Conservation (phyloP, 202 grass and related monocot genomes). For the Zizania palustris region DNA sequence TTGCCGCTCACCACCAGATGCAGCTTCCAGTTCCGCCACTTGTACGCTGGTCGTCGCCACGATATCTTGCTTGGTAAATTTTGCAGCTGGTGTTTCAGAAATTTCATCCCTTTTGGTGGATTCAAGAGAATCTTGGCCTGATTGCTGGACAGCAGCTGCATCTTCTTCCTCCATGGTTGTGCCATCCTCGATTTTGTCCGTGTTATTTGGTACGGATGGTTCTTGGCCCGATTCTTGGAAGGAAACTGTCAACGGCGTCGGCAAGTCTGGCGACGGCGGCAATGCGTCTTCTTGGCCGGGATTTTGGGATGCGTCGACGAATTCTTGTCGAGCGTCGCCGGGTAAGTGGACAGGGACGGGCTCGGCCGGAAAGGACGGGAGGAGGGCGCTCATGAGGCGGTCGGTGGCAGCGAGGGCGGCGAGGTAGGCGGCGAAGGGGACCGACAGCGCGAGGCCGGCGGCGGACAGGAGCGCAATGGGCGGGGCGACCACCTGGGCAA, state of each 20-base stretch:
- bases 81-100: background rate
- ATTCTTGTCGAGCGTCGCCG: constrained; percentile 8
- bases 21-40: background rate
- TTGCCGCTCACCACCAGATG: background rate
- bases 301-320: background rate
- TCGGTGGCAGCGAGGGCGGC: constrained; percentile 55
- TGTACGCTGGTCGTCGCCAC: background rate
- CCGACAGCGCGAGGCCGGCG: constrained; percentile 57
- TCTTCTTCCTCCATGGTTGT: constrained; percentile 16
- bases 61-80: background rate
- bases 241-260: no score
- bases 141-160: background rate
- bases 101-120: background rate
- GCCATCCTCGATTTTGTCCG: background rate
- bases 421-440: constrained; percentile 70
- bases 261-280: constrained; percentile 8
- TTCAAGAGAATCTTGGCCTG: no score
- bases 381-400: constrained; percentile 59
- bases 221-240: background rate
- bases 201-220: background rate
- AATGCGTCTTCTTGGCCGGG: background rate
- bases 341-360: background rate
- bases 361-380: constrained; percentile 6
- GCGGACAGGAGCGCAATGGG: constrained; percentile 48
- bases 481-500: constrained; percentile 60